Conservation (phyloP, 1,139 yeast genomes). For the Yamadazyma sp. region DNA sequence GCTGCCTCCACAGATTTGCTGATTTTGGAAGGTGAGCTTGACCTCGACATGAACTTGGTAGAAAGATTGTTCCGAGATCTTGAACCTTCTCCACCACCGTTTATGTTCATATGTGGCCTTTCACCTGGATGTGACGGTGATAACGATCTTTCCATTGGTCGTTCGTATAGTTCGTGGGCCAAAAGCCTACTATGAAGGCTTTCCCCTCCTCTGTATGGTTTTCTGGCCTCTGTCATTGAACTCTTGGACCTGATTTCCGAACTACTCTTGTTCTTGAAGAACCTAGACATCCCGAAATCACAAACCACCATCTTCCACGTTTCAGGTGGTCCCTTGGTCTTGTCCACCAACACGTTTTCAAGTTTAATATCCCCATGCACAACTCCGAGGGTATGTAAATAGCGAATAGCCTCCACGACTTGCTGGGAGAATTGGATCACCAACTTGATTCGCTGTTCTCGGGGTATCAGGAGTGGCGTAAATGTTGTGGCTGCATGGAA, state of each 20-base stretch:
- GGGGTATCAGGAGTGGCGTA: not conserved
- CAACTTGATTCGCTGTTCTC: constrained; percentile 23
- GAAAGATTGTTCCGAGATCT: constrained; percentile 1
- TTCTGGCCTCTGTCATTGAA: constrained; percentile 34
- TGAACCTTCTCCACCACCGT: constrained; percentile 4
- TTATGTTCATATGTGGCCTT: constrained; percentile 2
- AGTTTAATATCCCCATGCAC: constrained; percentile 90
- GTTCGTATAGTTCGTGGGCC: constrained; percentile 12
- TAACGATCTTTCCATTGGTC: constrained; percentile 2
- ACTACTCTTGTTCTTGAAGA: constrained; percentile 22
- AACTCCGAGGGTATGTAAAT: constrained; percentile 69
- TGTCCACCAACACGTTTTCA: constrained; percentile 74
- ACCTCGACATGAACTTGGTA: constrained; percentile 26
- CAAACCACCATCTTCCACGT: constrained; percentile 53
- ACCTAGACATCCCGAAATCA: constrained; percentile 82
- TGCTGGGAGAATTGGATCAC: constrained; percentile 46
- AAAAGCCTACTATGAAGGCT: constrained; percentile 21
- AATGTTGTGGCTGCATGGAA: constrained; percentile 2
- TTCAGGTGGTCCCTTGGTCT: constrained; percentile 20
- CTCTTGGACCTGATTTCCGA: constrained; percentile 47
- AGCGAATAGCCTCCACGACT: constrained; percentile 60
- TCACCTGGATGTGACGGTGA: constrained; percentile 5
- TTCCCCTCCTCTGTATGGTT: constrained; percentile 38
- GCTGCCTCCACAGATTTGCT: constrained; percentile 1
- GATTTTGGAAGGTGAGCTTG: constrained; percentile 14